These are phyloP conservation scores for Boletus rubroflammeus DNA, from an alignment of 768 basidiomycete genomes.

Conservation along the genomic window DNA sequence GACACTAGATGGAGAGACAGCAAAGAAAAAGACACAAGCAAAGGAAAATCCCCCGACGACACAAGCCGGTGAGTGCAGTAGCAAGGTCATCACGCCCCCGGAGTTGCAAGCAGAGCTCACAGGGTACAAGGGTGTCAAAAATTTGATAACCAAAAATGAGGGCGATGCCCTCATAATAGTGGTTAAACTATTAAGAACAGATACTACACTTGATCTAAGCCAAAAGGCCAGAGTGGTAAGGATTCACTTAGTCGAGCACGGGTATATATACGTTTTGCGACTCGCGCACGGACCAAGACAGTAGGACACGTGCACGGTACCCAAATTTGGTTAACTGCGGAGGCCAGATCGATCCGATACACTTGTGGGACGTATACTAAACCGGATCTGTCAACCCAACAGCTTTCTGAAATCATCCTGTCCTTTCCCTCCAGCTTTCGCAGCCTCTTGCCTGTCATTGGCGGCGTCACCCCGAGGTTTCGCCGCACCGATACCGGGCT, in stretches of 20 bases:
- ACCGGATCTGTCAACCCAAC: constrained; percentile 39
- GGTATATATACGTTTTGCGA: constrained; percentile 1
- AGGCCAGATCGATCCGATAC: not conserved
- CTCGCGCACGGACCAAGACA: constrained; percentile 10
- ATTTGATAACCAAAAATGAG: constrained; percentile 53
- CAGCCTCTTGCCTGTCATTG: constrained; percentile 4
- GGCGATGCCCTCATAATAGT: constrained; percentile 56
- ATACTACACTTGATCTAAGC: constrained; percentile 79
- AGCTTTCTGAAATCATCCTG: constrained; percentile 89
- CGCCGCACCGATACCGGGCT: constrained; percentile 28
- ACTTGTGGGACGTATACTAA: no score
- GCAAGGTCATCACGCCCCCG: constrained; percentile 37
- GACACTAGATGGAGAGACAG: not conserved
- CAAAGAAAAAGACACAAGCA: constrained; percentile 13
- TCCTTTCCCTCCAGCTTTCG: constrained; percentile 26
- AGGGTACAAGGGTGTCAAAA: constrained; percentile 25
- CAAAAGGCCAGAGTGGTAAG: constrained; percentile 47
- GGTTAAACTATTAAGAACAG: constrained; percentile 64
- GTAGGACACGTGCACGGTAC: not conserved
- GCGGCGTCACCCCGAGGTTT: constrained; percentile 15
- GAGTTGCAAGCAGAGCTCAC: constrained; percentile 42
- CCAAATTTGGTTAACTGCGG: not conserved
- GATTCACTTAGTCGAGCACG: constrained; percentile 2
- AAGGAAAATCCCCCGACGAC: constrained; percentile 53
- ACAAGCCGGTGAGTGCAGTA: constrained; percentile 42